Conservation (phyloP, 2,329 filamentous ascomycete genomes). For the Pseudogymnoascus sp. region DNA sequence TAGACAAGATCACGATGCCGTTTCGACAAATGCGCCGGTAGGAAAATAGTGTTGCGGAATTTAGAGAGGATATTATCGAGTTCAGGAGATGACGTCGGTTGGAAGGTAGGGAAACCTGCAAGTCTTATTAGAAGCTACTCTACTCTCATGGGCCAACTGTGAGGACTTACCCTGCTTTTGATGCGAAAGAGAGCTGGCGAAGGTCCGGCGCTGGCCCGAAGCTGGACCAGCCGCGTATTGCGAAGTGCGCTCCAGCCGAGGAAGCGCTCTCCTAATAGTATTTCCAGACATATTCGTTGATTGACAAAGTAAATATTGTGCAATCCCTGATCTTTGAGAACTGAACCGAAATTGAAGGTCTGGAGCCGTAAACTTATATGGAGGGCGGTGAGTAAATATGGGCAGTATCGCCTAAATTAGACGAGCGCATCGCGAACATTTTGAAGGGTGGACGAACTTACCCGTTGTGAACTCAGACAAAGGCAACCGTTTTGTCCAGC, state of each 20-base stretch:
- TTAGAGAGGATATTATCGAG: constrained; percentile 44
- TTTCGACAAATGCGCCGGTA: constrained; percentile 49
- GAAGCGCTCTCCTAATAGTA: background rate
- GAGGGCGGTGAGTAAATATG: background rate
- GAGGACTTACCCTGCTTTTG: constrained; percentile 20
- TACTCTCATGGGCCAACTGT: background rate
- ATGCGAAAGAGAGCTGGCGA: constrained; percentile 21
- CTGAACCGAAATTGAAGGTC: constrained; percentile 5
- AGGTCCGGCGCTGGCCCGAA: constrained; percentile 17
- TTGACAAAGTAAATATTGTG: background rate
- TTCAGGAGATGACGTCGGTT: constrained; percentile 43
- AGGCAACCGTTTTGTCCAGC: constrained; percentile 4
- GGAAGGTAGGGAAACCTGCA: constrained; percentile 28
- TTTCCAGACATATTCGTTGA: constrained; percentile 6
- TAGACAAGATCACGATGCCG: constrained; percentile 47
- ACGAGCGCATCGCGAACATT: constrained; percentile 4
- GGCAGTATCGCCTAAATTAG: constrained; percentile 4
- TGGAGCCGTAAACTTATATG: constrained; percentile 2
- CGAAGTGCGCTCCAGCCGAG: background rate
- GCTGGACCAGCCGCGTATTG: background rate
- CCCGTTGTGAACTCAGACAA: background rate
- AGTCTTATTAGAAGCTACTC: constrained; percentile 1
- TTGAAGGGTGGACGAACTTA: constrained; percentile 8
- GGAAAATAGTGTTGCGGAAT: constrained; percentile 50
- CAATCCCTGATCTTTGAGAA: background rate